Evolutionary conservation across 2,329 filamentous ascomycete species (phyloP), one percentile per base, ranked within the genome.

Genomic region (Pseudocercospora musae): DNA sequence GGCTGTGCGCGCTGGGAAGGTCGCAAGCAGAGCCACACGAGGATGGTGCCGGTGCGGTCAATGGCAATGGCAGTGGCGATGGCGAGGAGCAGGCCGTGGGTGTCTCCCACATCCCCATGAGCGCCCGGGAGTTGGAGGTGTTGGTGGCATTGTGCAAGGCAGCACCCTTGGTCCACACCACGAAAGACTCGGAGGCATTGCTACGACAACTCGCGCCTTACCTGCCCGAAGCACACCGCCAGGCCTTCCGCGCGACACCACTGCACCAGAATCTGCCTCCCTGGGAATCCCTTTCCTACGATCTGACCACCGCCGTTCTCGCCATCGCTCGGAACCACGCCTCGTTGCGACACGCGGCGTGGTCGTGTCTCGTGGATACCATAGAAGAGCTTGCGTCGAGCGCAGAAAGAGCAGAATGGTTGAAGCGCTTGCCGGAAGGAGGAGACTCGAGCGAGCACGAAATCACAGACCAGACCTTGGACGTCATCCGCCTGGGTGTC

Each of bases 111-210:
- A 70, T 77, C 10, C 76, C 75, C 1, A 81, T 80, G 75, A 76
- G 88, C 58, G 87, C 93, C 58, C 88, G 91, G 71, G 96, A 99
- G 81, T 89, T 96, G 69, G 94, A 99, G 76, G 90, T 96, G 58
- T 84, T 99, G 25, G 80, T 98, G 25, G 92, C 95, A 48, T 83
- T 99, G 25, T 98, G 94, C 81, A 94, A 93, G 78, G 91, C 94
- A 58, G 91, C 93, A 3, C 89, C 92, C 3, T 84, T 87, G 23
- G 83, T 98, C 25, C 83, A 87, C 57, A 87, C 86, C 50, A 77
- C 80, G 46, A 86, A 91, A 64, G 89, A 90, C 72, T 93, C 92
- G 27, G 86, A 90, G 71, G 89, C 87, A 70, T 85, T 99, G 42
- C 85, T 88, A n/a, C 82, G 84, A 33, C 92, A 96, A 69, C 80